Conservation (phyloP, 345 rosid species). For the Rubroshorea leprosula region DNA sequence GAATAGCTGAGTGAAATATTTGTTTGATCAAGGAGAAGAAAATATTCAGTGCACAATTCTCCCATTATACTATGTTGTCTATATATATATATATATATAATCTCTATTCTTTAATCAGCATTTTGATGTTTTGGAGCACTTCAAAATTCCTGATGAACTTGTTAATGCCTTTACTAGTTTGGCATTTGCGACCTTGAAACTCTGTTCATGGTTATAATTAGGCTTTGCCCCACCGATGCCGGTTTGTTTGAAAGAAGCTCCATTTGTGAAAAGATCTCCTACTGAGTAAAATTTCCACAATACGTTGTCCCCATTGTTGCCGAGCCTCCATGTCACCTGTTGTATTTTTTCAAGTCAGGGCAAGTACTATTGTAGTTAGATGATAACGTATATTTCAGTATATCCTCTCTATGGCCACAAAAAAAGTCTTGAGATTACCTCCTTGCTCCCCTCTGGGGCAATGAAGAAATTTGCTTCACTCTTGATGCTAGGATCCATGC, state of each 20-base stretch:
- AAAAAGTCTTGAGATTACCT: conserved; percentile 22
- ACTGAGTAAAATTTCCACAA: conserved; percentile 60
- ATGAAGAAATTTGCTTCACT: conserved; percentile 71
- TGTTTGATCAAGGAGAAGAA: background rate
- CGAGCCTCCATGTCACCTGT: conserved; percentile 56
- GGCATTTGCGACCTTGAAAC: conserved; percentile 43
- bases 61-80: background rate
- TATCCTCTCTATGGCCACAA: background rate
- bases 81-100: no score
- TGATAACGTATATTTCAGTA: background rate
- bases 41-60: background rate
- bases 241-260: conserved; percentile 49
- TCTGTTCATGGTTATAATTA: conserved; percentile 31
- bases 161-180: conserved; percentile 37
- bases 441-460: conserved; percentile 48
- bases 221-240: conserved; percentile 49
- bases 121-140: conserved; percentile 27
- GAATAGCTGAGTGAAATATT: background rate
- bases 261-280: conserved; percentile 47
- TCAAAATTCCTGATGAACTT: conserved; percentile 44
- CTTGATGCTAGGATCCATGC: conserved; percentile 69
- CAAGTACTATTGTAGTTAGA: conserved; percentile 5
- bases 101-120: conserved; percentile 19
- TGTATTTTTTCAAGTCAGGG: background rate
- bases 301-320: conserved; percentile 14